Evolutionary conservation across 352 stramenopile species (phyloP), one percentile per base, ranked within the genome.

Genomic region (Lagenidium giganteum): DNA sequence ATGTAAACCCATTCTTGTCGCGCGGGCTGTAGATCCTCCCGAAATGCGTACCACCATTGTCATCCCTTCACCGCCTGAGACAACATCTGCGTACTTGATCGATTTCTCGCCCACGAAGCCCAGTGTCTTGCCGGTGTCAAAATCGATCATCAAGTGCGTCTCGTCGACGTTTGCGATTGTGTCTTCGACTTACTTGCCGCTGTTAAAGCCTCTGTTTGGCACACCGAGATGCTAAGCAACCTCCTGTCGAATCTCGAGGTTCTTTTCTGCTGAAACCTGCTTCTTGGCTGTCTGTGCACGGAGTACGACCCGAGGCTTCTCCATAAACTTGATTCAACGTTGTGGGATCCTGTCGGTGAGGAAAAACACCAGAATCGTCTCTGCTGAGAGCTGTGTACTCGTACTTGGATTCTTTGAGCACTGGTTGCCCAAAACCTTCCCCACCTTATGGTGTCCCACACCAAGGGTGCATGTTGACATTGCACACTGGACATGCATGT

Each of bases 21-120:
- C 47, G 37, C 21, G n/a, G n/a, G n/a, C n/a, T n/a, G n/a, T n/a
- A n/a, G n/a, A n/a, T n/a, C n/a, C n/a, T n/a, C n/a, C n/a, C n/a
- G n/a, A n/a, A n/a, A n/a, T n/a, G n/a, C n/a, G n/a, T n/a, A 58
- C 47, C 21, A 57, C 49, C 47, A 62, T 61, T 27, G 54, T 64
- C 54, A 68, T 68, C 13, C 29, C 49, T 37, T 57, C 45, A 23
- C 43, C 45, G 30, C 47, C 44, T 0, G 44, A 66, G 24, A 61
- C 43, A 25, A 53, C 48, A 23, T 62, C 51, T 6, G 51, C 51
- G 29, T 62, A 67, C 32, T 67, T 67, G 31, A 54, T 50, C 13
- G 5, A 42, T 5, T 45, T 45, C 13, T 65, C 39, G 7, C 57
- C 42, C 43, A 12, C 18, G 37, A 57, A 64, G 14, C 35, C 54